Evolutionary conservation across 1,139 yeast genomes (phyloP).

Genomic region (Pichia sp.): DNA sequence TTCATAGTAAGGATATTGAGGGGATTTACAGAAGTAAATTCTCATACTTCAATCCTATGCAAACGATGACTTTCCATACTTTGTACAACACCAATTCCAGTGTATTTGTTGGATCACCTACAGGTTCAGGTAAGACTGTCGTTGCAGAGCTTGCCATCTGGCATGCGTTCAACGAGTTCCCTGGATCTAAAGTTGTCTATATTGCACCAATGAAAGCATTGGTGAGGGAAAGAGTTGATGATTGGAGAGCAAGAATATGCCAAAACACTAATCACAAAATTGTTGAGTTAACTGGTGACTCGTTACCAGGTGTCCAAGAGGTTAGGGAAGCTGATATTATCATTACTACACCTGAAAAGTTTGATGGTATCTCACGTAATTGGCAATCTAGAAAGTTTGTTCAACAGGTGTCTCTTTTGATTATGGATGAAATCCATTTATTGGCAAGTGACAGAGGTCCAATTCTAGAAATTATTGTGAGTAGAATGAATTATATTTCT

Average conservation of each 20-base stretch:
- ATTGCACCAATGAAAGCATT: slow-evolving; percentile 99
- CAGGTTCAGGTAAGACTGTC: slow-evolving; percentile 97
- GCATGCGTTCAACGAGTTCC: slow-evolving; percentile 83
- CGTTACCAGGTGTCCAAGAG: slow-evolving; percentile 82
- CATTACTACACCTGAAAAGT: slow-evolving; percentile 96
- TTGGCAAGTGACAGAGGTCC: slow-evolving; percentile 98
- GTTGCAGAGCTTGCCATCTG: slow-evolving; percentile 97
- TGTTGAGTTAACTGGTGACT: slow-evolving; percentile 96
- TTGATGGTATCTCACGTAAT: slow-evolving; percentile 97
- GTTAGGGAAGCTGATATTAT: slow-evolving; percentile 89
- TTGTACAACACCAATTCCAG: slow-evolving; percentile 74
- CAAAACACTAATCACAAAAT: slow-evolving; percentile 56
- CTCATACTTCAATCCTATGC: slow-evolving; percentile 95
- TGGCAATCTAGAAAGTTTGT: slow-evolving; percentile 96
- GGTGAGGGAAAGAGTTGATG: slow-evolving; percentile 93
- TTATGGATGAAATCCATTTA: slow-evolving; percentile 97
- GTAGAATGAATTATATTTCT: slow-evolving; percentile 92
- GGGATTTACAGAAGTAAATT: slow-evolving; percentile 61
- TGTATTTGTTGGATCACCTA: slow-evolving; percentile 94
- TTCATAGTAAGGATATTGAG: slow-evolving; percentile 66
- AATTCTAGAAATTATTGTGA: slow-evolving; percentile 95
- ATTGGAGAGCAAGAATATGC: slow-evolving; percentile 76
- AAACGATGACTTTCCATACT: slow-evolving; percentile 92
- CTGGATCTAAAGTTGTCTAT: slow-evolving; percentile 82
- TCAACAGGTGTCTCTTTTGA: slow-evolving; percentile 82